Base-by-base conservation (phyloP, 768 basidiomycete species). In the Rhodotorula graminis region DNA sequence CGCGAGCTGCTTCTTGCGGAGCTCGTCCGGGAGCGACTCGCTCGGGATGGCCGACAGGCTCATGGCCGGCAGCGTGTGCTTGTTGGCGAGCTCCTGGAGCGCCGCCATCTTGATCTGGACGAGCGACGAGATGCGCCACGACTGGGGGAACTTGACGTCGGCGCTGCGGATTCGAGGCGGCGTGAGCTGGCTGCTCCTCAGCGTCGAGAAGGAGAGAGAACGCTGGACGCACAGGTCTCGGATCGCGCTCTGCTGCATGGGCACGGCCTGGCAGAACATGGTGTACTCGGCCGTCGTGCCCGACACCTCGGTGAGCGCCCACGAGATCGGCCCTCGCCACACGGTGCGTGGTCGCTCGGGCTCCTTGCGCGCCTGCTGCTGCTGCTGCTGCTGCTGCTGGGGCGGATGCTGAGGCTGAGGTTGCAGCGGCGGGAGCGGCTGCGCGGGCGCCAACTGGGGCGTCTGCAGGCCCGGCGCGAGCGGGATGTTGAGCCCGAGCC, bases 51-150 rank as follows among this genome's bases (percentile, higher is more conserved):
- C 62, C 50, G 31, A 29, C 21, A 76, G 42, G 21, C 47, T 61
- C 37, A 76, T 58, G 10, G 75, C 75, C 2, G 75, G 75, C 5
- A 76, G 59, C 47, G 57, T 65, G 59, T 76, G 64, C 69, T 76
- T 59, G 40, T 55, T 27, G n/a, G 71, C 69, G 58, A 72, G 64
- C 14, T 67, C 65, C 55, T 76, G 75, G 18, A 76, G 63, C 29
- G 62, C 58, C 14, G 37, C 27, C 62, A 70, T 61, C 52, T 72
- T 61, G 62, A 76, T 50, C 65, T 64, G 59, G 11, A 65, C 60
- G 57, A 76, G 58, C 25, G 37, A 31, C 2, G 61, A 44, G 70
- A 75, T 69, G 18, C 70, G 59, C 44, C 62, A 67, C 23, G 67
- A 37, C 11, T 42, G 33, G 2, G 70, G 74, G n/a, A 75, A 42